Conservation (phyloP, 140 eudicot species). For the Anethum foeniculum region DNA sequence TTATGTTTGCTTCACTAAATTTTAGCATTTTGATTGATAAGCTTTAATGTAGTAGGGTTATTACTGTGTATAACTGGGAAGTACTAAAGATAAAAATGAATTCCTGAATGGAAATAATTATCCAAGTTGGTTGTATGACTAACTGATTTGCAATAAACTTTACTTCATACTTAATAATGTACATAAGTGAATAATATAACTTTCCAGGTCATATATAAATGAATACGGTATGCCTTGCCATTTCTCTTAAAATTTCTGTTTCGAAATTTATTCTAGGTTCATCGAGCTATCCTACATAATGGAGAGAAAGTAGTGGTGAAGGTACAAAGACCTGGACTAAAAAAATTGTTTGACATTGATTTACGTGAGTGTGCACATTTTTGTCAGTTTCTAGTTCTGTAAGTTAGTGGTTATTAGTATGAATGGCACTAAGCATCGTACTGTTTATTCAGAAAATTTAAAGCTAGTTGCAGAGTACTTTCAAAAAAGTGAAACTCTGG, state of each 20-base stretch:
- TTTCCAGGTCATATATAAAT: background rate
- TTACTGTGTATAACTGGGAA: background rate
- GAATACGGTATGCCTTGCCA: background rate
- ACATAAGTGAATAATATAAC: background rate
- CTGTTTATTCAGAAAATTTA: constrained; percentile 57
- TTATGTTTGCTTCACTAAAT: constrained; percentile 5
- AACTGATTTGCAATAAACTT: background rate
- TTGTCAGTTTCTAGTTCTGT: background rate
- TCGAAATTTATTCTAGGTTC: constrained; percentile 54
- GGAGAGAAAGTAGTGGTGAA: constrained; percentile 96
- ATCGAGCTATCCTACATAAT: constrained; percentile 84
- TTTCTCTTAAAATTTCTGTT: background rate
- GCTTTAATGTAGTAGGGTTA: background rate
- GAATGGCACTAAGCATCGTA: constrained; percentile 8
- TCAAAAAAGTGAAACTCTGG: constrained; percentile 83
- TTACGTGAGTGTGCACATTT: constrained; percentile 46
- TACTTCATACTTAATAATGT: background rate
- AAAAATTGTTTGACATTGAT: constrained; percentile 96
- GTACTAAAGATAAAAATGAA: background rate
- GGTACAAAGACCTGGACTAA: constrained; percentile 95
- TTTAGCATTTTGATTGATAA: background rate
- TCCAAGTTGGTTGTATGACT: background rate
- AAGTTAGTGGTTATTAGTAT: constrained; percentile 6
- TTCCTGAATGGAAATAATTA: background rate
- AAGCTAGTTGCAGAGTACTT: constrained; percentile 87